phyloP scores from a whole-genome alignment of 192 early-diverging fungal genomes.

The Lobulomyces angularis region DNA sequence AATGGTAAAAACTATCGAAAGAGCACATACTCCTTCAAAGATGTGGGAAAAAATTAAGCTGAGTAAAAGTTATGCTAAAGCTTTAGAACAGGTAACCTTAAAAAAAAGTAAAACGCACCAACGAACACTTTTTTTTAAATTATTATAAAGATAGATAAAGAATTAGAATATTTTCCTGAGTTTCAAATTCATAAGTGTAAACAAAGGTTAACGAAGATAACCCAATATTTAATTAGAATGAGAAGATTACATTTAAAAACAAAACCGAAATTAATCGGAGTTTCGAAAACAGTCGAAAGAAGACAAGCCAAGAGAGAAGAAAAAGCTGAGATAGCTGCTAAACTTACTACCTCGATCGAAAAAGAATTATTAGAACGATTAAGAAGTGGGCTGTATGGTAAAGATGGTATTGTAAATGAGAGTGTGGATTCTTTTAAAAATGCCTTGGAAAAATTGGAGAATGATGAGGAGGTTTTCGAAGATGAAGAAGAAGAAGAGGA shows the following conservation, averaged over 20 bases:
- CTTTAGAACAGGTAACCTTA: constrained; percentile 55
- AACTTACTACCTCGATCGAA: constrained; percentile 83
- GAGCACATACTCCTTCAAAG: constrained; percentile 84
- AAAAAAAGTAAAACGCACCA: not conserved
- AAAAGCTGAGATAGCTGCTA: constrained; percentile 82
- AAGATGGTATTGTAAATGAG: constrained; percentile 88
- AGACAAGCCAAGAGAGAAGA: constrained; percentile 73
- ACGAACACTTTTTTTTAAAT: constrained; percentile 5
- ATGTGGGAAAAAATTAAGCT: constrained; percentile 87
- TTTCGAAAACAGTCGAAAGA: constrained; percentile 90
- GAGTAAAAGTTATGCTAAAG: constrained; percentile 80
- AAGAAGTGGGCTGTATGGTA: constrained; percentile 83
- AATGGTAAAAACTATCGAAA: constrained; percentile 79
- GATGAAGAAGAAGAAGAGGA: constrained; percentile 27
- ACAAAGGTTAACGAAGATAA: constrained; percentile 89
- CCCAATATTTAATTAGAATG: constrained; percentile 91
- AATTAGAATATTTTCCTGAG: constrained; percentile 82
- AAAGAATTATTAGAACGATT: constrained; percentile 89
- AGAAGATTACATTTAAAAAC: constrained; percentile 76
- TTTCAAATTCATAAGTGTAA: constrained; percentile 92
- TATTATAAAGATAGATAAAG: constrained; percentile 62
- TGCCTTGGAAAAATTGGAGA: constrained; percentile 56
- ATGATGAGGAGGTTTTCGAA: constrained; percentile 19
- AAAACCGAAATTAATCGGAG: constrained; percentile 60
- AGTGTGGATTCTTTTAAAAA: constrained; percentile 78